Conservation (phyloP, 306 rosid genomes). For the Carpinus fangiana region DNA sequence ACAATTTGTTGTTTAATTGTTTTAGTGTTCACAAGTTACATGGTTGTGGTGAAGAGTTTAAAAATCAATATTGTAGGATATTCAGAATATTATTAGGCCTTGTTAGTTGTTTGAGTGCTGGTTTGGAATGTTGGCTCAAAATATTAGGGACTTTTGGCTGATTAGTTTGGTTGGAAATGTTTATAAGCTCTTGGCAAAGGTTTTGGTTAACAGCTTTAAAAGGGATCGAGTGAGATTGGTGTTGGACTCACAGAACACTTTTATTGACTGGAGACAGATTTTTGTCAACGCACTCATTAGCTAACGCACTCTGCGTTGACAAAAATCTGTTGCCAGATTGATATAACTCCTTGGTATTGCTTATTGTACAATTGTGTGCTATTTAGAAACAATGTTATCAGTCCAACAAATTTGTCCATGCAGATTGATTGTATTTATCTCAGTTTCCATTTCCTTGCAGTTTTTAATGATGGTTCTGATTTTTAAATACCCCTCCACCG, state of each 20-base stretch:
- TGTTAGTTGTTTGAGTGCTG: background rate
- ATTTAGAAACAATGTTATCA: too few relatives aligned
- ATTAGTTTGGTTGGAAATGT: background rate
- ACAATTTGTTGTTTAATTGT: background rate
- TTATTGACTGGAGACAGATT: background rate
- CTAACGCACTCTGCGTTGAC: too few relatives aligned
- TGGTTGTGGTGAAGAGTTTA: background rate
- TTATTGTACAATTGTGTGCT: too few relatives aligned
- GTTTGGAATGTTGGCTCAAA: background rate
- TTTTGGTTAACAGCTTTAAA: background rate
- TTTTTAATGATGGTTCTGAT: background rate
- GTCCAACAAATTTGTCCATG: background rate
- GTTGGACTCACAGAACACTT: background rate
- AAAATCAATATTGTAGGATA: background rate
- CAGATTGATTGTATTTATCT: background rate
- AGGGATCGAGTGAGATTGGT: background rate
- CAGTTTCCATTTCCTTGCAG: background rate
- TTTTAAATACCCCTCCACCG: background rate
- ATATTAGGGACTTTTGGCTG: background rate
- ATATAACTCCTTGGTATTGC: too few relatives aligned
- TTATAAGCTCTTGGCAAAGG: slow-evolving; percentile 1
- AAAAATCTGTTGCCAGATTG: too few relatives aligned
- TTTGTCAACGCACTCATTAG: background rate
- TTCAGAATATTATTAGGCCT: background rate
- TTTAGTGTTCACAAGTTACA: background rate